A percentile compares a stretch with the other conserved stretches of the same genome.
These are phyloP conservation scores for Phytophthora cajani DNA, from an alignment of 352 stramenopile species.

Conservation along the genomic window DNA sequence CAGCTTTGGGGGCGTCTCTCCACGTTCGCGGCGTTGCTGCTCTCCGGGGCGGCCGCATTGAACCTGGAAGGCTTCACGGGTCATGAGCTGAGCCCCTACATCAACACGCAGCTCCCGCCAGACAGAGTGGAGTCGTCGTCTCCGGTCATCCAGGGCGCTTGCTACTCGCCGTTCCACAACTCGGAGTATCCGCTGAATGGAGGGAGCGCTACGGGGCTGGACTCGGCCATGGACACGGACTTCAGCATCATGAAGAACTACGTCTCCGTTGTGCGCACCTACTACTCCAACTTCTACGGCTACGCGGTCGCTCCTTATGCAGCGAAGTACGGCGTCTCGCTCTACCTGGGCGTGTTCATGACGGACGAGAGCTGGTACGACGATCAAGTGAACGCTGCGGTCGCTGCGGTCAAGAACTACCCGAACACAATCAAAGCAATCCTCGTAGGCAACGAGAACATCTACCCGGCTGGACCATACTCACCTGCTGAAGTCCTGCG, in stretches of 20 bases:
- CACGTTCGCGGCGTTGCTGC: slow-evolving; percentile 17
- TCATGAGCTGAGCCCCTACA: slow-evolving; percentile 24
- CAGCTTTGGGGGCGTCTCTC: slow-evolving; percentile 15
- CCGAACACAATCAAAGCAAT: slow-evolving; percentile 63
- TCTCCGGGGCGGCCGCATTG: slow-evolving; percentile 19
- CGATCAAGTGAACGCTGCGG: slow-evolving; percentile 51
- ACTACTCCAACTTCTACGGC: slow-evolving; percentile 80
- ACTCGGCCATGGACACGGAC: slow-evolving; percentile 64
- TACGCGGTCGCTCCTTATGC: slow-evolving; percentile 50
- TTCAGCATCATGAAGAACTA: slow-evolving; percentile 78
- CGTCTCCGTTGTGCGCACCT: slow-evolving; percentile 67
- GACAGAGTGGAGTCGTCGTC: slow-evolving; percentile 12
- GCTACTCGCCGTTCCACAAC: slow-evolving; percentile 86
- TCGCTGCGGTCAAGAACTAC: slow-evolving; percentile 56
- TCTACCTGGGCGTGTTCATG: slow-evolving; percentile 85
- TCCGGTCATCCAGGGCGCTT: slow-evolving; percentile 49
- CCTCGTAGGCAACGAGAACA: slow-evolving; percentile 82
- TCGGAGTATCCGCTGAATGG: slow-evolving; percentile 66
- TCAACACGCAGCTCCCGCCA: slow-evolving; percentile 8
- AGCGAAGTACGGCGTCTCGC: slow-evolving; percentile 51
- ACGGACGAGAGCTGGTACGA: slow-evolving; percentile 71
- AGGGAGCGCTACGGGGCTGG: slow-evolving; percentile 39
- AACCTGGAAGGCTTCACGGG: slow-evolving; percentile 31
- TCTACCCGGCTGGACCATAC: slow-evolving; percentile 54
- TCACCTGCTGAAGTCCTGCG: slow-evolving; percentile 43